Evolutionary conservation across 768 basidiomycete genomes (phyloP).

Genomic region (Exidia glandulosa): DNA sequence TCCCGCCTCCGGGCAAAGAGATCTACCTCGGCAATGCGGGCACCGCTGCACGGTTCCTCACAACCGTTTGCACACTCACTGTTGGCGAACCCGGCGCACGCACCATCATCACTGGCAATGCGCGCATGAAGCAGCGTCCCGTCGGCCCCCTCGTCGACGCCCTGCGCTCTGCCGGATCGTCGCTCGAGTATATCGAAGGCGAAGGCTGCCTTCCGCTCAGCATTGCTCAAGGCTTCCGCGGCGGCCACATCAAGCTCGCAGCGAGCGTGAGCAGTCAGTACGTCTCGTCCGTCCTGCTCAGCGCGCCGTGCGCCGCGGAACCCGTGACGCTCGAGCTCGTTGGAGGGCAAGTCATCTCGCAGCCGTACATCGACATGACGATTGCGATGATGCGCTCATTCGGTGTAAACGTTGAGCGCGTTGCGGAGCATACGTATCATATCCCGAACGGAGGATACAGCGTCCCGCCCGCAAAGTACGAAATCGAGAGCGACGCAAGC

Average conservation of each 20-base stretch:
- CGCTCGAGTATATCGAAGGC: slow-evolving; percentile 67
- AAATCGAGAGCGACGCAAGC: slow-evolving; percentile 90
- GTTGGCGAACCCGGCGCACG: slow-evolving; percentile 26
- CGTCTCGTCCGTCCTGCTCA: slow-evolving; percentile 92
- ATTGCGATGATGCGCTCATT: slow-evolving; percentile 96
- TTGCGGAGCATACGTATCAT: slow-evolving; percentile 64
- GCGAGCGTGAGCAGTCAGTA: slow-evolving; percentile 97
- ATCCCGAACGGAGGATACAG: slow-evolving; percentile 71
- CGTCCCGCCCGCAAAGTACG: slow-evolving; percentile 67
- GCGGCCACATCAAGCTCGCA: slow-evolving; percentile 73
- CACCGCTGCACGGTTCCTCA: slow-evolving; percentile 94
- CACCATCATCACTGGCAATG: slow-evolving; percentile 92
- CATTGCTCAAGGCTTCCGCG: slow-evolving; percentile 56
- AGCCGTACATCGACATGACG: slow-evolving; percentile 99
- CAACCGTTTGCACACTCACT: slow-evolving; percentile 81
- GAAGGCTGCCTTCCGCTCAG: slow-evolving; percentile 81
- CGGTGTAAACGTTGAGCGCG: slow-evolving; percentile 64
- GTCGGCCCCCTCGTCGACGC: slow-evolving; percentile 93
- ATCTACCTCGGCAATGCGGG: slow-evolving; percentile 96
- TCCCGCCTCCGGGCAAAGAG: slow-evolving; percentile 73
- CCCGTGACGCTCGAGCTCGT: slow-evolving; percentile 82
- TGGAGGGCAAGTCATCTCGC: slow-evolving; percentile 93
- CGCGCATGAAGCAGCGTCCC: slow-evolving; percentile 97
- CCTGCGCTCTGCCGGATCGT: slow-evolving; percentile 66
- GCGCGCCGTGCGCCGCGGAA: slow-evolving; percentile 83